Evolutionary conservation across 2,329 filamentous ascomycete species (phyloP).

Genomic region (Aureobasidium sp.): DNA sequence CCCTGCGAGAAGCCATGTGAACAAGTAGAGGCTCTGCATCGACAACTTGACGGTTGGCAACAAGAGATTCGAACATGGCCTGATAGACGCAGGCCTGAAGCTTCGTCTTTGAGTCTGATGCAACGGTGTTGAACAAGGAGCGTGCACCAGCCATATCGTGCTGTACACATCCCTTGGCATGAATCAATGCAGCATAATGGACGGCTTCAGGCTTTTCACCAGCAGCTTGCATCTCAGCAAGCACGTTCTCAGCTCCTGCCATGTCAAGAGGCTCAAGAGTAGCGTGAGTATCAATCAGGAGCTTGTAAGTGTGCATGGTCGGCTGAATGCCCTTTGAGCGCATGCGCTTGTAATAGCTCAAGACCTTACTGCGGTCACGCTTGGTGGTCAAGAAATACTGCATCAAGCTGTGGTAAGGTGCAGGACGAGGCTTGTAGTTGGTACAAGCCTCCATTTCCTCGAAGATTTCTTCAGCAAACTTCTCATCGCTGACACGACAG

Average conservation of each 20-base stretch:
- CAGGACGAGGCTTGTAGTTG: conserved; percentile 96
- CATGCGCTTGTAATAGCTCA: conserved; percentile 95
- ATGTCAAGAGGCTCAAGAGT: conserved; percentile 90
- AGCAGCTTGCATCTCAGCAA: conserved; percentile 67
- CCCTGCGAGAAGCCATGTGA: conserved; percentile 65
- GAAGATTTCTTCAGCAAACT: conserved; percentile 94
- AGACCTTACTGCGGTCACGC: conserved; percentile 87
- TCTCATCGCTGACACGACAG: conserved; percentile 94
- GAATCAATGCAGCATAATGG: conserved; percentile 91
- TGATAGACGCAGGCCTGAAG: conserved; percentile 87
- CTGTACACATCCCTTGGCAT: conserved; percentile 88
- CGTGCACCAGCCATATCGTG: conserved; percentile 84
- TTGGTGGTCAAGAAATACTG: conserved; percentile 98
- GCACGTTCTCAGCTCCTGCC: conserved; percentile 73
- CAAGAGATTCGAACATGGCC: conserved; percentile 93
- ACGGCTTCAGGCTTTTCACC: conserved; percentile 80
- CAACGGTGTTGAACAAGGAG: conserved; percentile 72
- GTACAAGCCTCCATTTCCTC: conserved; percentile 99
- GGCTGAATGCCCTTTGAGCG: conserved; percentile 76
- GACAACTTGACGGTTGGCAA: conserved; percentile 80
- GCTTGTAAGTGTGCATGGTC: conserved; percentile 94
- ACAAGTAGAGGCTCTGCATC: conserved; percentile 67
- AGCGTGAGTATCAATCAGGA: conserved; percentile 90
- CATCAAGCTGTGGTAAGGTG: conserved; percentile 99
- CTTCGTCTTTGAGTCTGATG: conserved; percentile 59